These are phyloP conservation scores for Cyberlindnera saturnus DNA, from an alignment of 805 yeast genomes.

Conservation along the genomic window DNA sequence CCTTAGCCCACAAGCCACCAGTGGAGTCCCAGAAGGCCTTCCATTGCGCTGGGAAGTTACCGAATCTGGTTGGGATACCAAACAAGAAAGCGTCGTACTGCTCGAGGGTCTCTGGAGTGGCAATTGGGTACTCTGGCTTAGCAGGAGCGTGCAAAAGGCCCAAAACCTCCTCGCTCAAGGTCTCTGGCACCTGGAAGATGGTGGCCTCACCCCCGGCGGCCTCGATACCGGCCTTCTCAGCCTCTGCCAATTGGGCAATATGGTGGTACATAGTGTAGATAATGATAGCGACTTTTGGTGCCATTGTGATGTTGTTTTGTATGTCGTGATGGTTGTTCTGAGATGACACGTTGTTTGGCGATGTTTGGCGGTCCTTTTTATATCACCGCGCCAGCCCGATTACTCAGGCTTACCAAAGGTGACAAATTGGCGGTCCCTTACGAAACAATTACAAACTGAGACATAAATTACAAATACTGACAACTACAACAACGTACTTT, in stretches of 20 bases:
- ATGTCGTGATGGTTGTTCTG: background rate
- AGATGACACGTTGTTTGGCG: too few species aligned
- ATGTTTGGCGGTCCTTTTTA: too few species aligned
- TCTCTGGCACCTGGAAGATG: conserved; percentile 77
- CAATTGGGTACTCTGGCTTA: conserved; percentile 51
- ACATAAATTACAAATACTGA: background rate
- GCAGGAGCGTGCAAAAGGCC: conserved; percentile 59
- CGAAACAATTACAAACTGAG: too few species aligned
- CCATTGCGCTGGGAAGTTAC: conserved; percentile 73
- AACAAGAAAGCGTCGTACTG: conserved; percentile 69
- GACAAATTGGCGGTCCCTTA: too few species aligned
- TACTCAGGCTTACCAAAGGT: too few species aligned
- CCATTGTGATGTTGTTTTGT: conserved; percentile 20
- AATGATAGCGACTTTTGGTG: conserved; percentile 42
- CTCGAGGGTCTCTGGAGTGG: conserved; percentile 47
- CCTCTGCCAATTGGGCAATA: conserved; percentile 59
- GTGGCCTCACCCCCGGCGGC: conserved; percentile 65
- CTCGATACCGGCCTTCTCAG: conserved; percentile 63
- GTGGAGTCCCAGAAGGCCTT: conserved; percentile 71
- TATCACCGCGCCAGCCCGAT: too few species aligned
- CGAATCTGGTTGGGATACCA: conserved; percentile 79
- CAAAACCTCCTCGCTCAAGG: conserved; percentile 59
- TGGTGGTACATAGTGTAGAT: conserved; percentile 83
- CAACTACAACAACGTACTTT: background rate
- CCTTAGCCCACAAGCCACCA: conserved; percentile 70